Conservation (phyloP, 306 rosid species). For the Oemleria cerasiformis region DNA sequence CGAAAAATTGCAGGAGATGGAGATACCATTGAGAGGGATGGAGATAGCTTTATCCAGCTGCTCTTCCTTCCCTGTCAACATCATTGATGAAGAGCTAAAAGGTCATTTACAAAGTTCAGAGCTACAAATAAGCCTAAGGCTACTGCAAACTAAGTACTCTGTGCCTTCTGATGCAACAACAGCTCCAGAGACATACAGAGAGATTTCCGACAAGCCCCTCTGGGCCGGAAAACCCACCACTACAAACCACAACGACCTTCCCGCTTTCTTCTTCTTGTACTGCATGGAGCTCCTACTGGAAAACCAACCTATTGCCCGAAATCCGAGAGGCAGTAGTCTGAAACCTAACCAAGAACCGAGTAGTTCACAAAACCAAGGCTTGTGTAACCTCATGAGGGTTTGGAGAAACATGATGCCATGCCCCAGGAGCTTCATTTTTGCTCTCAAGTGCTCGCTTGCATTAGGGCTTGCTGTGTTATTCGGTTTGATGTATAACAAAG, state of each 20-base stretch:
- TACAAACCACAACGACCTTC: conserved; percentile 34
- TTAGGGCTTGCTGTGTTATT: conserved; percentile 64
- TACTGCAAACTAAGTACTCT: conserved; percentile 39
- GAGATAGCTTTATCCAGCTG: conserved; percentile 53
- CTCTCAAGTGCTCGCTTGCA: conserved; percentile 66
- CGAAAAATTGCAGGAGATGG: conserved; percentile 43
- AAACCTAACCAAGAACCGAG: conserved; percentile 7
- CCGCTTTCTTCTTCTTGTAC: conserved; percentile 58
- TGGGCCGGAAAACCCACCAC: conserved; percentile 26
- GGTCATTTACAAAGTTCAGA: conserved; percentile 31
- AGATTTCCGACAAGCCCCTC: conserved; percentile 18
- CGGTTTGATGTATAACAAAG: conserved; percentile 53
- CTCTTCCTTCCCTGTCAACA: conserved; percentile 35
- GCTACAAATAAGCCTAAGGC: conserved; percentile 32
- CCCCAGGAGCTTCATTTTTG: conserved; percentile 43
- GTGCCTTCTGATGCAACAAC: conserved; percentile 38
- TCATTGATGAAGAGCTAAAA: conserved; percentile 48
- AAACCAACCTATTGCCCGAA: conserved; percentile 27
- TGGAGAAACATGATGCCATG: conserved; percentile 39
- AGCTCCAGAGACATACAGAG: conserved; percentile 31
- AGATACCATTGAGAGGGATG: conserved; percentile 60
- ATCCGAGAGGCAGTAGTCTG: conserved; percentile 15
- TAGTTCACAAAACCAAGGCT: not conserved
- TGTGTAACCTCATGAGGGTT: conserved; percentile 14
- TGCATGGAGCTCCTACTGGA: conserved; percentile 52